A percentile compares a stretch with the other conserved stretches of the same genome.
phyloP scores from a whole-genome alignment of 768 basidiomycete genomes.

The Mycena capillaripes region DNA sequence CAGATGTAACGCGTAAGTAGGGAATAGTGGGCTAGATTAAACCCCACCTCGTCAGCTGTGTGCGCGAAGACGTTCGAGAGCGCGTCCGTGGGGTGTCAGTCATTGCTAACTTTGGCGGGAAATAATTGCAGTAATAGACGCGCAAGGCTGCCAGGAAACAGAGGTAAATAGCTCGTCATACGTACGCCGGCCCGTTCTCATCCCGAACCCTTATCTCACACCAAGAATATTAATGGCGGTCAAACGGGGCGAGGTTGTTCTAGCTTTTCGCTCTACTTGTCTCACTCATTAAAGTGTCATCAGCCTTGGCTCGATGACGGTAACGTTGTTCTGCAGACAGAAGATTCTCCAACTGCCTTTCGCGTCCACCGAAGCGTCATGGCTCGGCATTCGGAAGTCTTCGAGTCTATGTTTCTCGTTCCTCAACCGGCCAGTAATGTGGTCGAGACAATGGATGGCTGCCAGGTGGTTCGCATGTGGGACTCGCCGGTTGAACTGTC shows the following conservation, averaged over 20 bases:
- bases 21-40: too few relatives aligned
- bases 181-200: too few relatives aligned
- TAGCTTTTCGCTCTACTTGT: too few relatives aligned
- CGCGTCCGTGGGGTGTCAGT: slow-evolving; percentile 25
- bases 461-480: slow-evolving; percentile 67
- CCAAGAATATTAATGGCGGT: too few relatives aligned
- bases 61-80: slow-evolving; percentile 30
- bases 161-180: background rate
- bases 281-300: too few relatives aligned
- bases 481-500: slow-evolving; percentile 65
- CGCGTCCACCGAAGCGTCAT: slow-evolving; percentile 59
- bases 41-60: slow-evolving; percentile 13
- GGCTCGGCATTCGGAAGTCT: slow-evolving; percentile 69
- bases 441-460: slow-evolving; percentile 57
- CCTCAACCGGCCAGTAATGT: slow-evolving; percentile 53
- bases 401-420: slow-evolving; percentile 67
- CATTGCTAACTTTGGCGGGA: background rate
- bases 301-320: slow-evolving; percentile 75
- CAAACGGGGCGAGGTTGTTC: too few relatives aligned
- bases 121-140: background rate
- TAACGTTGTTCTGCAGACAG: slow-evolving; percentile 66
- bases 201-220: too few relatives aligned
- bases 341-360: slow-evolving; percentile 55
- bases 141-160: background rate
- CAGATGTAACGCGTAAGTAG: slow-evolving; percentile 32